phyloP scores from a whole-genome alignment of 2,329 filamentous ascomycete genomes.

The Xylariaceae sp. region DNA sequence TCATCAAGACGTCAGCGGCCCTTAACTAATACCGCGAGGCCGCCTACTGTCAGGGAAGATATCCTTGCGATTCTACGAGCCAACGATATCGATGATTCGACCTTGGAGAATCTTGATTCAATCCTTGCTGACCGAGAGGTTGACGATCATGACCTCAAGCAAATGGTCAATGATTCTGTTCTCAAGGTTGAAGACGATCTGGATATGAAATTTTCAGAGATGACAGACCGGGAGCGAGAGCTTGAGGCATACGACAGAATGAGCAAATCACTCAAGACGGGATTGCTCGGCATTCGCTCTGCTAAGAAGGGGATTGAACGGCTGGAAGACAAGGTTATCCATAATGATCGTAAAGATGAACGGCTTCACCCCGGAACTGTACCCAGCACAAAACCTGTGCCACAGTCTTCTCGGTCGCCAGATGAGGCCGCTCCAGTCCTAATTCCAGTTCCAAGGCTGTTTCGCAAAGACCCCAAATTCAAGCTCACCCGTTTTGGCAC shows the following conservation, averaged over 20 bases:
- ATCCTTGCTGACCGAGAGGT: conserved; percentile 51
- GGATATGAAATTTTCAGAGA: conserved; percentile 32
- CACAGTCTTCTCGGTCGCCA: conserved; percentile 1
- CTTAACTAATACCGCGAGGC: conserved; percentile 60
- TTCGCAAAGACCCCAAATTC: conserved; percentile 51
- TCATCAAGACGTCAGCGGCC: conserved; percentile 53
- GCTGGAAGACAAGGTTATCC: conserved; percentile 59
- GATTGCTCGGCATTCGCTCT: conserved; percentile 56
- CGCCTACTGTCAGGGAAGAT: conserved; percentile 62
- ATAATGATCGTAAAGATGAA: conserved; percentile 43
- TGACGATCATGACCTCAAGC: conserved; percentile 38
- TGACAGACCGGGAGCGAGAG: conserved; percentile 48
- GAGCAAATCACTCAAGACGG: conserved; percentile 58
- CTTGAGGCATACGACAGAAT: conserved; percentile 56
- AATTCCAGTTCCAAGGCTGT: conserved; percentile 56
- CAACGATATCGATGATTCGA: conserved; percentile 65
- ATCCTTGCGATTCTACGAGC: conserved; percentile 58
- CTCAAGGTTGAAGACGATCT: conserved; percentile 39
- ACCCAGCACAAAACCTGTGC: conserved; percentile 2
- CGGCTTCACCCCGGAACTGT: conserved; percentile 17
- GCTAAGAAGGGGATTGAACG: conserved; percentile 65
- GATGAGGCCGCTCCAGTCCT: conserved; percentile 45
- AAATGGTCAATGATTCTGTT: conserved; percentile 37
- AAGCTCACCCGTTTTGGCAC: conserved; percentile 58
- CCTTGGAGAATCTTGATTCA: conserved; percentile 63